Percentiles rank a stretch among this genome's conserved stretches.
Conservation (phyloP, 352 stramenopile genomes). For the Globisporangium cystogenes region DNA sequence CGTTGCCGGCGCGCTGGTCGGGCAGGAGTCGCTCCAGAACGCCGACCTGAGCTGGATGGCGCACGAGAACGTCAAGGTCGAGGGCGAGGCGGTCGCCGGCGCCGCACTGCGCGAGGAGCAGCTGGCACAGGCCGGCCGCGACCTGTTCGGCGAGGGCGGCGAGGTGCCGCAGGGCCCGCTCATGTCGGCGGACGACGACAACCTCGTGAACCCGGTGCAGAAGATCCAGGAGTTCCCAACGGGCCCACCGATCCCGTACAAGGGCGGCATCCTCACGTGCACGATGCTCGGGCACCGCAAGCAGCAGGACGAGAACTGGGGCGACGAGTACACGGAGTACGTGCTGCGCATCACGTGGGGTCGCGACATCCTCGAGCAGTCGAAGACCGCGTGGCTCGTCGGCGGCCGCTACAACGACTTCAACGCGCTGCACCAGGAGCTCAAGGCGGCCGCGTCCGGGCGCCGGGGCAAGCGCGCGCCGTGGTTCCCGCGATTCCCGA, state of each 20-base stretch:
- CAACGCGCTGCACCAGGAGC: conserved; percentile 85
- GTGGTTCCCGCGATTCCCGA: conserved; percentile 88
- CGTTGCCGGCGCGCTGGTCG: conserved; percentile 64
- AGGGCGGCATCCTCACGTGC: conserved; percentile 86
- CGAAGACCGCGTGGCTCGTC: conserved; percentile 85
- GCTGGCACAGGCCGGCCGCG: conserved; percentile 76
- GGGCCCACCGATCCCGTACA: conserved; percentile 86
- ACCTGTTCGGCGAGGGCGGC: conserved; percentile 81
- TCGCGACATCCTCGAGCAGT: conserved; percentile 85
- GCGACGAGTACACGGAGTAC: conserved; percentile 89
- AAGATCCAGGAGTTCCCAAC: conserved; percentile 89
- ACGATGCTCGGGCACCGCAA: conserved; percentile 87
- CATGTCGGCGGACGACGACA: conserved; percentile 85
- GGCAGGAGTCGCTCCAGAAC: conserved; percentile 79
- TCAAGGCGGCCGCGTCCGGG: conserved; percentile 80
- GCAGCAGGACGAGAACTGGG: conserved; percentile 87
- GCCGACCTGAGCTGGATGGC: conserved; percentile 83
- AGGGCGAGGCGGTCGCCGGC: conserved; percentile 70
- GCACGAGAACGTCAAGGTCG: conserved; percentile 73
- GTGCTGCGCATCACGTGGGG: conserved; percentile 85
- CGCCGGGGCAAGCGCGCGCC: conserved; percentile 80
- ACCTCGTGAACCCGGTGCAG: conserved; percentile 79
- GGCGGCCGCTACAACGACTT: conserved; percentile 89
- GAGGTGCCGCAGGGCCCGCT: conserved; percentile 71
- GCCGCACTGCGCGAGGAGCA: conserved; percentile 71